These are phyloP conservation scores for Aurinia saxatilis DNA, from an alignment of 345 rosid genomes.

Conservation along the genomic window DNA sequence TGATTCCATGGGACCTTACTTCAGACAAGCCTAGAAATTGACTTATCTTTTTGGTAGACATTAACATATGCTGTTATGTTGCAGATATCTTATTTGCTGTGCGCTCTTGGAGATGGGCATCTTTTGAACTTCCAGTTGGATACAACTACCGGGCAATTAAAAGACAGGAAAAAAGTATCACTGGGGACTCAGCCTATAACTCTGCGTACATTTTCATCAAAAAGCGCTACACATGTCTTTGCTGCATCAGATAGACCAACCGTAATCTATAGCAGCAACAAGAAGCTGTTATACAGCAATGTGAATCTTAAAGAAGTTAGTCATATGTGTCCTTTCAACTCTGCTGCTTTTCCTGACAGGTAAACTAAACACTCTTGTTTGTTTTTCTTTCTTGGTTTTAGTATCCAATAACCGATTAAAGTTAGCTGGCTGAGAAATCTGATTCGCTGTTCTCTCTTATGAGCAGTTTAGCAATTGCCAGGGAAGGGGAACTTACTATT, in stretches of 20 bases:
- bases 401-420: neutral
- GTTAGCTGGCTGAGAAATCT: neutral
- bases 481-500: slow-evolving; percentile 94
- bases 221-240: slow-evolving; percentile 81
- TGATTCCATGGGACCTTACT: slow-evolving; percentile 10
- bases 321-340: slow-evolving; percentile 97
- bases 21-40: neutral
- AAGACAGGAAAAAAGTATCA: slow-evolving; percentile 93
- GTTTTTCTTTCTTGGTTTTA: slow-evolving; percentile 7
- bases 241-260: slow-evolving; percentile 98
- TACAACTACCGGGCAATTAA: slow-evolving; percentile 70
- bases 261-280: slow-evolving; percentile 94
- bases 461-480: slow-evolving; percentile 92
- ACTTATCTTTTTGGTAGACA: neutral
- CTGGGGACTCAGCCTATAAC: slow-evolving; percentile 97
- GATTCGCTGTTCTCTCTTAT: slow-evolving; percentile 17
- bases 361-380: slow-evolving; percentile 13
- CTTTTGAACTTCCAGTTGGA: slow-evolving; percentile 83
- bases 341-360: slow-evolving; percentile 99
- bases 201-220: slow-evolving; percentile 92
- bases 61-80: slow-evolving; percentile 15
- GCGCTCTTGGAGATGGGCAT: slow-evolving; percentile 99
- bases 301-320: slow-evolving; percentile 97
- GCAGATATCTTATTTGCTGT: slow-evolving; percentile 86
- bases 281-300: slow-evolving; percentile 90